Percentiles rank a stretch among this genome's conserved stretches.
Evolutionary conservation across 2,329 filamentous ascomycete genomes (phyloP).

Genomic region (Verticillium nonalfalfae): DNA sequence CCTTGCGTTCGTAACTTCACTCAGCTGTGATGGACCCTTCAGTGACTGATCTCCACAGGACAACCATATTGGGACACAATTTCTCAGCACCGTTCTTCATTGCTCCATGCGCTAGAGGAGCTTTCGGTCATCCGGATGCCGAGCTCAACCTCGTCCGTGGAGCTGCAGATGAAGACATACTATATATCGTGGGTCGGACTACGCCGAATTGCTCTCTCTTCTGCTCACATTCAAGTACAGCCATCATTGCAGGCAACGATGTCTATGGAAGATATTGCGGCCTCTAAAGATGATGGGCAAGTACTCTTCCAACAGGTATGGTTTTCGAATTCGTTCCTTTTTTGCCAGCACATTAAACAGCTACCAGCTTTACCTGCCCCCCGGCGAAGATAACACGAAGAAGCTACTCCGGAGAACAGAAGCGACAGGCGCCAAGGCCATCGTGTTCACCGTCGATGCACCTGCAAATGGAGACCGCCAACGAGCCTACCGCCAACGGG

Average conservation of each 20-base stretch:
- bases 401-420: slow-evolving; percentile 7
- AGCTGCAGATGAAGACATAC: slow-evolving; percentile 29
- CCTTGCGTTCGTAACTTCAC: slow-evolving; percentile 14
- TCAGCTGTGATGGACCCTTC: not conserved
- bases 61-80: slow-evolving; percentile 35
- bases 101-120: slow-evolving; percentile 29
- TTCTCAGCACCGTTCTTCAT: slow-evolving; percentile 39
- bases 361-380: slow-evolving; percentile 17
- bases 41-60: slow-evolving; percentile 13
- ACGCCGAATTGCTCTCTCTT: too few relatives aligned
- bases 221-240: not conserved
- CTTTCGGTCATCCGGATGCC: slow-evolving; percentile 27
- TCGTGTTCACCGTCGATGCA: slow-evolving; percentile 14
- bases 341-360: not conserved
- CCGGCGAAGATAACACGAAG: slow-evolving; percentile 10
- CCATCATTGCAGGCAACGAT: slow-evolving; percentile 13
- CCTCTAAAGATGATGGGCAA: slow-evolving; percentile 8
- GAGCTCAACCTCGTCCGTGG: slow-evolving; percentile 34
- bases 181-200: slow-evolving; percentile 28
- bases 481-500: slow-evolving; percentile 10
- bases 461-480: slow-evolving; percentile 12
- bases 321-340: not conserved
- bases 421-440: slow-evolving; percentile 8
- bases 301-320: slow-evolving; percentile 11
- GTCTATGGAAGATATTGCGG: slow-evolving; percentile 15